These are phyloP conservation scores for Pleurotus tuber-regium DNA, from an alignment of 768 basidiomycete genomes.

Conservation along the genomic window DNA sequence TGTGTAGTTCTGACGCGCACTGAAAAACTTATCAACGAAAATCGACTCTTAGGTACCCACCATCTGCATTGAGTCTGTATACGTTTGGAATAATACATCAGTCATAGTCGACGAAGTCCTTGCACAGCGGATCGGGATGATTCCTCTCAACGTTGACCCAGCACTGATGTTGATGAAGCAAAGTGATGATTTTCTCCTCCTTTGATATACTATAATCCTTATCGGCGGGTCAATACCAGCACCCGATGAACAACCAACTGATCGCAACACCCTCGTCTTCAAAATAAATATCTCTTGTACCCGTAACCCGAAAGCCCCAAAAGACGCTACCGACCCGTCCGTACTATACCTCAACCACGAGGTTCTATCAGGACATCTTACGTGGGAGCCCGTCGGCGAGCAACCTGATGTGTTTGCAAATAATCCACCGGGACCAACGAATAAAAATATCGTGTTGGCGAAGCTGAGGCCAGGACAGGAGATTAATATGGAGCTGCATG, in stretches of 20 bases:
- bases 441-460: slow-evolving; percentile 81
- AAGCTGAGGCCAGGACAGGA: slow-evolving; percentile 92
- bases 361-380: slow-evolving; percentile 62
- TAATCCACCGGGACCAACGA: slow-evolving; percentile 61
- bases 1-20: no score
- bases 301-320: slow-evolving; percentile 53
- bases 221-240: no score
- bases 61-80: slow-evolving; percentile 86
- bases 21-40: no score
- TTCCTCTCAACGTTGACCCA: slow-evolving; percentile 89
- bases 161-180: slow-evolving; percentile 58
- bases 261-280: slow-evolving; percentile 92
- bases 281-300: slow-evolving; percentile 65
- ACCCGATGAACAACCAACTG: slow-evolving; percentile 63
- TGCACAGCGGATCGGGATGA: slow-evolving; percentile 85
- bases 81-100: slow-evolving; percentile 92
- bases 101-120: slow-evolving; percentile 94
- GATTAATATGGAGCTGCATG: slow-evolving; percentile 83
- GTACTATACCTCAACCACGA: slow-evolving; percentile 74
- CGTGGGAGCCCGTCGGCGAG: slow-evolving; percentile 82
- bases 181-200: slow-evolving; percentile 33
- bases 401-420: slow-evolving; percentile 60
- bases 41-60: slow-evolving; percentile 89
- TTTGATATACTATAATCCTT: no score
- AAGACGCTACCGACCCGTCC: slow-evolving; percentile 43